Base-by-base conservation (phyloP, 768 basidiomycete species). In the Podaxis pistillaris region DNA sequence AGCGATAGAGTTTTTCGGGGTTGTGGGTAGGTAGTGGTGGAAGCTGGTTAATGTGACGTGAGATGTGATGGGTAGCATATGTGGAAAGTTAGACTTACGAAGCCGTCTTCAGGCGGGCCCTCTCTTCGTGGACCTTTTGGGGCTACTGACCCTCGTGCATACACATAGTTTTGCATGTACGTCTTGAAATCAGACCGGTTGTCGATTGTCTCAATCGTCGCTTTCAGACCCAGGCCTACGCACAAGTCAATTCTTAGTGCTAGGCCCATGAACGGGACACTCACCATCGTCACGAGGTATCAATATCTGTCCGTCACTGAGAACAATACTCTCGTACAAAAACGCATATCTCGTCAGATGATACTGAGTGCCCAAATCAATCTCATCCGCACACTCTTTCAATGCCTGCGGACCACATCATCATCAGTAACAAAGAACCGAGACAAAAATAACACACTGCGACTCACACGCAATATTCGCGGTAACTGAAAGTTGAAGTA, bases 401-500 rank as follows among this genome's bases (percentile, higher is more conserved):
- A 99, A 79, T 22, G 91, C 84, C 93, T 66, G 22, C 52, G 36
- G 36, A 69, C 30, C 9, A 22, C 22, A 19, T 61, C 52, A 53
- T 66, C 22, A 54, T 64, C 28, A 58, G 38, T 30, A 28, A 41
- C 26, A 38, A 38, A 22, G 26, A 41, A 17, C 28, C 9, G 26
- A 24, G 30, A 37, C 36, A 40, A 33, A 19, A 63, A 58, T 50
- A n/a, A 40, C 37, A n/a, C 13, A 22, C 17, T 38, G 26, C 47
- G 26, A 82, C 91, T 71, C 72, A 96, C 95, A 56, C 97, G 84
- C 41, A 99, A 75, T 62, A 98, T 92, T 67, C 94, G 89, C 59
- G 97, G 97, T 44, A 98, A 78, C 69, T 98, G 96, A 70, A 96
- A 91, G 73, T 98, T 96, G 76, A 97, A 99, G 73, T 98, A 98